Evolutionary conservation across 352 stramenopile species (phyloP).

Genomic region (Globisporangium rhizosaccharum): DNA sequence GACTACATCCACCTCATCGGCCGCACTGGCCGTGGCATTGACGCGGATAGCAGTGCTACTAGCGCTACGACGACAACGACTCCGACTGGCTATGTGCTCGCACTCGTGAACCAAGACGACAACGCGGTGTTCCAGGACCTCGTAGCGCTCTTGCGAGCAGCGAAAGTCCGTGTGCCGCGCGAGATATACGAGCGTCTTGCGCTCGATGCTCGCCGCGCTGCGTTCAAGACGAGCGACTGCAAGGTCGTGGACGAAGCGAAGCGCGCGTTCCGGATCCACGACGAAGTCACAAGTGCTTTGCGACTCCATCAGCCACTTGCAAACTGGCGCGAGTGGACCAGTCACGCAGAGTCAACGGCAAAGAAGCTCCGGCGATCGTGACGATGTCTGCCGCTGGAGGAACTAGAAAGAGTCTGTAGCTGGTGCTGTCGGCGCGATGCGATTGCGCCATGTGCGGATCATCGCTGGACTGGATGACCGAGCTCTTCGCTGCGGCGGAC

Average conservation of each 20-base stretch:
- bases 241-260: slow-evolving; percentile 35
- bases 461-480: neutral
- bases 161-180: slow-evolving; percentile 23
- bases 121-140: slow-evolving; percentile 36
- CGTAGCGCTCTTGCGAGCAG: slow-evolving; percentile 23
- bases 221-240: slow-evolving; percentile 7
- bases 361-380: neutral
- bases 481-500: slow-evolving; percentile 1
- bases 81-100: slow-evolving; percentile 22
- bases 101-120: slow-evolving; percentile 44
- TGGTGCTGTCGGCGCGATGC: neutral
- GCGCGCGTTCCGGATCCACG: slow-evolving; percentile 35
- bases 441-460: neutral
- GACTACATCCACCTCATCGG: slow-evolving; percentile 71
- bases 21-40: slow-evolving; percentile 28
- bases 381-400: neutral
- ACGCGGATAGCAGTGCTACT: neutral
- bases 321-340: slow-evolving; percentile 11
- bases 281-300: slow-evolving; percentile 11
- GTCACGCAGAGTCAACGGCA: slow-evolving; percentile 2
- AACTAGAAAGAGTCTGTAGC: neutral
- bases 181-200: slow-evolving; percentile 42
- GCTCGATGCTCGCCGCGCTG: slow-evolving; percentile 13
- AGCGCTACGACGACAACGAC: too few relatives aligned
- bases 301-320: neutral